Evolutionary conservation across 106 monocot genomes (phyloP).

Genomic region (Hemerocallis citrina): DNA sequence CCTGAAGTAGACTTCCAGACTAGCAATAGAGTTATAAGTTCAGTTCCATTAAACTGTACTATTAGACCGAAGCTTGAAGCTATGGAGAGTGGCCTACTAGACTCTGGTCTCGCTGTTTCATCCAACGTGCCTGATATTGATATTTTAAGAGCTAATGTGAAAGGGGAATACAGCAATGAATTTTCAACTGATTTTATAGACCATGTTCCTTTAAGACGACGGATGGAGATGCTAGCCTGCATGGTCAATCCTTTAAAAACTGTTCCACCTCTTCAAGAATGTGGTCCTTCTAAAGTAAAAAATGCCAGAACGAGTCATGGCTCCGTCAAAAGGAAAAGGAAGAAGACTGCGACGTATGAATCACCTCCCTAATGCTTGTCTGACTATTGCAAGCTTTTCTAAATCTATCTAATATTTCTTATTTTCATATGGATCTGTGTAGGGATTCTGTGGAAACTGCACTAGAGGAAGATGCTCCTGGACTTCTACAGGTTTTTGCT

Average conservation of each 20-base stretch:
- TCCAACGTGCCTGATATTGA: not conserved
- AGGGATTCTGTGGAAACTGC: conserved; percentile 85
- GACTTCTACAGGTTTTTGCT: conserved; percentile 62
- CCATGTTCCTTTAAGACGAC: conserved; percentile 30
- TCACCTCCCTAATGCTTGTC: not conserved
- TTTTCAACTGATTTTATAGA: conserved; percentile 30
- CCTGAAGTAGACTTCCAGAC: conserved; percentile 6
- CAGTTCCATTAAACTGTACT: not conserved
- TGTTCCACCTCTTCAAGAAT: not conserved
- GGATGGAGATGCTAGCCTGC: conserved; percentile 18
- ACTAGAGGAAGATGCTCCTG: conserved; percentile 97
- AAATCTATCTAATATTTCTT: not conserved
- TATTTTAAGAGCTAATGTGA: conserved; percentile 2
- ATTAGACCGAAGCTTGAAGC: conserved; percentile 23
- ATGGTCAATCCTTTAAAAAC: not conserved
- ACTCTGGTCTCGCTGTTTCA: not conserved
- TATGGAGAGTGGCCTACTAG: conserved; percentile 7
- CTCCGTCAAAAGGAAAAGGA: conserved; percentile 43
- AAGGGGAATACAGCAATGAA: conserved; percentile 21
- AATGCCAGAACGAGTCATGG: conserved; percentile 5
- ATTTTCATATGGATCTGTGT: conserved; percentile 5
- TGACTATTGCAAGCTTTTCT: not conserved
- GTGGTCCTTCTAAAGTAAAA: conserved; percentile 5
- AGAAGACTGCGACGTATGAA: conserved; percentile 76
- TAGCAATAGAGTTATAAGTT: not conserved